Evolutionary conservation across 1,284 basidiomycete species (phyloP).

Genomic region (Coriolopsis trogii): DNA sequence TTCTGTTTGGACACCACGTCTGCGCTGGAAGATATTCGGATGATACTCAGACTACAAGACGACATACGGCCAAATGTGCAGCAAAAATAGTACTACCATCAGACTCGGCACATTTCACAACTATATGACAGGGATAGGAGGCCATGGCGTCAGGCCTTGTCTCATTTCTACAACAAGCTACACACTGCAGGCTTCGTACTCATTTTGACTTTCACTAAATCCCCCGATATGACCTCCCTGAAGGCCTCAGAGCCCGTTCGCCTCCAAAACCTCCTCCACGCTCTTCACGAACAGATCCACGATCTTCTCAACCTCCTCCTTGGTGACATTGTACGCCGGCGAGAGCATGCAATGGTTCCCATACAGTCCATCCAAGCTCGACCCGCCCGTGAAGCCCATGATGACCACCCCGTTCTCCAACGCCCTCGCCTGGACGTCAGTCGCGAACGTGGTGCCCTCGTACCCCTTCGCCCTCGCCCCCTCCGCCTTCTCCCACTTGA

Average conservation of each 20-base stretch:
- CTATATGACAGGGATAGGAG: no score
- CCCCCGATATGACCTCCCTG: not conserved
- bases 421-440: slow-evolving; percentile 65
- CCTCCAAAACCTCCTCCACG: slow-evolving; percentile 61
- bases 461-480: slow-evolving; percentile 47
- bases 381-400: slow-evolving; percentile 76
- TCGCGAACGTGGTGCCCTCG: slow-evolving; percentile 55
- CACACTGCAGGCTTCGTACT: no score
- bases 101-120: no score
- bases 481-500: slow-evolving; percentile 38
- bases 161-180: not conserved
- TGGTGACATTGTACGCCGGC: slow-evolving; percentile 75
- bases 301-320: slow-evolving; percentile 66
- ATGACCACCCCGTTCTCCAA: slow-evolving; percentile 66
- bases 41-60: no score
- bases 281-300: slow-evolving; percentile 62
- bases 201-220: not conserved
- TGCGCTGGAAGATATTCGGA: no score
- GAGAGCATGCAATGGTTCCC: slow-evolving; percentile 73
- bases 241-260: slow-evolving; percentile 20
- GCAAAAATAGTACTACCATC: no score
- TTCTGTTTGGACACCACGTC: no score
- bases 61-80: no score
- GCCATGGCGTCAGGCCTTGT: no score
- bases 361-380: slow-evolving; percentile 66